Evolutionary conservation across 192 early-diverging fungal species (phyloP), one percentile per base, ranked within the genome.

Genomic region (Funneliformis mosseae): DNA sequence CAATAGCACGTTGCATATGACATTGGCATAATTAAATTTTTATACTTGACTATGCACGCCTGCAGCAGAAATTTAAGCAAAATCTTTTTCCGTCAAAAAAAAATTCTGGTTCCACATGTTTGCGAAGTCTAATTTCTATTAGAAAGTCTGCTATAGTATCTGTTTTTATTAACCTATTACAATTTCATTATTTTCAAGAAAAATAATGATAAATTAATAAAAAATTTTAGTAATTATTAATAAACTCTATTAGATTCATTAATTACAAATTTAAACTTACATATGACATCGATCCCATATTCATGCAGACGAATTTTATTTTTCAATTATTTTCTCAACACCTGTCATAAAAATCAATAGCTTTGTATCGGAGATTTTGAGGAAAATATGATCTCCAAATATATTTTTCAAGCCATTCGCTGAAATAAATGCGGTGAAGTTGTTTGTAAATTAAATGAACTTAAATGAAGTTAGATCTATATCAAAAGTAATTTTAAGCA

Each of bases 121-220:
- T 48, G 14, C 3, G 23, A 64, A 28, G n/a, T 8, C 62, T 3
- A 33, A 12, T 64, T 64, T 33, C 0, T 64, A 3, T 23, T 4
- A 64, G 27, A 64, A 64, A 64, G 10, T 4, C 0, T 27, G 27
- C 27, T 64, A 64, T 27, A 27, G 27, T 9, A 0, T 28, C 27
- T 23, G 23, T 64, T 11, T n/a, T 11, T 27, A 63, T 63, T 25
- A 11, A 11, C 11, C 27, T 16, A 28, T 8, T 64, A 9, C 23
- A 64, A 12, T 64, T 64, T n/a, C 62, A 64, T 64, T 27, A 28
- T 64, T 64, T 64, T 64, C 23, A 64, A 64, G 62, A 28, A 64
- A 11, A 11, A 11, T 60, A n/a, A n/a, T n/a, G n/a, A n/a, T n/a
- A 3, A 60, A 60, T 3, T 12, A 60, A 60, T 21, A 60, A 21